Base-by-base conservation (phyloP, 306 rosid species). In the Acacia confusa region DNA sequence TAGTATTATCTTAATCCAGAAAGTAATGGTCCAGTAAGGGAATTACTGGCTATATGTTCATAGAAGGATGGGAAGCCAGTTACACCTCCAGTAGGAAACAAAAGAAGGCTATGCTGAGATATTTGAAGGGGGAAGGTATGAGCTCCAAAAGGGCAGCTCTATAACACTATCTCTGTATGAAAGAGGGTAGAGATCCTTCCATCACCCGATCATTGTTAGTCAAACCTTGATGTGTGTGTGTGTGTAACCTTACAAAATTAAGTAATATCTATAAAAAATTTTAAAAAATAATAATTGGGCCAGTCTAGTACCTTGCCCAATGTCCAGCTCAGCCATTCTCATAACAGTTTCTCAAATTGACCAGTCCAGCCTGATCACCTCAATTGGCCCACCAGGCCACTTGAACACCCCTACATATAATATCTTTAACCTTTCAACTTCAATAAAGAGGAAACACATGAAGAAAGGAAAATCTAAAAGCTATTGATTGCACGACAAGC, bases 391-490 rank as follows among this genome's bases (percentile, higher is more conserved):
- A 55, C 63, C 63, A 55, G 63, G 63, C 63, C 63, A 55, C 63
- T 20, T 55, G 27, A 55, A 55, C 13, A 55, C 63, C 27, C 25
- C 63, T 55, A 36, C 28, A 67, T 19, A 20, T 67, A 9, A 50
- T 15, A 24, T 55, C 70, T 17, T 17, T 60, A 41, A 28, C 25
- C 44, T 41, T 57, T 79, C 14, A 58, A 27, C 19, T 34, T 70
- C 48, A 70, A 50, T 25, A 25, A 48, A 65, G 38, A 78, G 79
- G 40, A 43, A 78, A 78, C 44, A 52, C 16, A 65, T 27, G 79
- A 38, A 44, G 47, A 17, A 11, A 60, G 67, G 36, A 4, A 60
- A 60, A 55, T 20, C 63, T 28, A 55, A 55, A 55, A 11, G 34
- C 34, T 60, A 60, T 60, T 24, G 34, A 60, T 27, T 25, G 67